Evolutionary conservation across 2,329 filamentous ascomycete species (phyloP).

Genomic region (Cercospora berteroae): DNA sequence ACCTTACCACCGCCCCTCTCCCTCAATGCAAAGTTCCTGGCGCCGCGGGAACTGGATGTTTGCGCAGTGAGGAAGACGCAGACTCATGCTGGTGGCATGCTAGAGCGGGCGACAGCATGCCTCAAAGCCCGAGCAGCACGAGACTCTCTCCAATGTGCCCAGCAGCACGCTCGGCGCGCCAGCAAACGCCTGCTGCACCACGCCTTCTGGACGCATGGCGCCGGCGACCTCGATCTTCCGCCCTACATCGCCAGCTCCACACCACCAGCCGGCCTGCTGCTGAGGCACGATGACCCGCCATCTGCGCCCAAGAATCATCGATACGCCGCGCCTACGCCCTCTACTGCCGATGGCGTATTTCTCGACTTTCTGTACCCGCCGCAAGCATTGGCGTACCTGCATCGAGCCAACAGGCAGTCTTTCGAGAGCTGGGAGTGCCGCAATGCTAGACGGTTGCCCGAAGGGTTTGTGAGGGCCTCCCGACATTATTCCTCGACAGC

Average conservation of each 20-base stretch:
- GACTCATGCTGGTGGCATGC: slow-evolving; percentile 48
- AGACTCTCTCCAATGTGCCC: slow-evolving; percentile 47
- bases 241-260: slow-evolving; percentile 20
- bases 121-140: slow-evolving; percentile 54
- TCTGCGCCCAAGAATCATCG: not conserved
- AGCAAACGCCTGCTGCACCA: slow-evolving; percentile 54
- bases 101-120: slow-evolving; percentile 59
- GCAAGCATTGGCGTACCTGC: slow-evolving; percentile 44
- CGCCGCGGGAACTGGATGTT: not conserved
- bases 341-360: slow-evolving; percentile 27
- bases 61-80: not conserved
- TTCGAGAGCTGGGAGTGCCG: slow-evolving; percentile 32
- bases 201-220: slow-evolving; percentile 57
- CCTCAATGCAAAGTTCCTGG: not conserved
- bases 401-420: slow-evolving; percentile 18
- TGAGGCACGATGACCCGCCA: slow-evolving; percentile 15
- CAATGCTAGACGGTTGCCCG: slow-evolving; percentile 29
- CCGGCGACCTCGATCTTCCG: slow-evolving; percentile 46
- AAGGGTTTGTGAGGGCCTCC: slow-evolving; percentile 30
- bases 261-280: slow-evolving; percentile 13
- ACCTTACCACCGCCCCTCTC: not conserved
- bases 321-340: not conserved
- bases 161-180: slow-evolving; percentile 37
- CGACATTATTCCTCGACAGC: slow-evolving; percentile 31
- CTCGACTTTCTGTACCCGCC: slow-evolving; percentile 52